Evolutionary conservation across 2,329 filamentous ascomycete genomes (phyloP).

Genomic region (Paraphoma sp.): DNA sequence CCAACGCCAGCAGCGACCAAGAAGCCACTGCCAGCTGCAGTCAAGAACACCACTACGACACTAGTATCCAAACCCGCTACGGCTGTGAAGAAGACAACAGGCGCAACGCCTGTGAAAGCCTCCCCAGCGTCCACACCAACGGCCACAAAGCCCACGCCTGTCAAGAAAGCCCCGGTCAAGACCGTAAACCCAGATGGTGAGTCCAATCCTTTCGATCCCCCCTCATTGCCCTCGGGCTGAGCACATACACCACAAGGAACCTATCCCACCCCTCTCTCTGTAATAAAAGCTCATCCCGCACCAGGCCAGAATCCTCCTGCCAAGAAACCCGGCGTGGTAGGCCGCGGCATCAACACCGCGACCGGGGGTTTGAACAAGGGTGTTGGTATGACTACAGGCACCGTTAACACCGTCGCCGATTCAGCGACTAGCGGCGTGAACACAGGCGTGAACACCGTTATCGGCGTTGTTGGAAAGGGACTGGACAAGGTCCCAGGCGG

Average conservation of each 20-base stretch:
- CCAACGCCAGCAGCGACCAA: constrained; percentile 10
- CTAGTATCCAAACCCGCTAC: constrained; percentile 18
- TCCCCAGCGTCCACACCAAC: constrained; percentile 5
- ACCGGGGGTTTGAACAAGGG: constrained; percentile 45
- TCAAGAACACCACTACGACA: constrained; percentile 20
- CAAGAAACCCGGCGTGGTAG: constrained; percentile 45
- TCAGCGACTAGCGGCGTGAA: constrained; percentile 47
- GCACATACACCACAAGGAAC: constrained; percentile 9
- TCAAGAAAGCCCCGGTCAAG: constrained; percentile 34
- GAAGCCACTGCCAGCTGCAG: constrained; percentile 7
- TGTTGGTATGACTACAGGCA: constrained; percentile 42
- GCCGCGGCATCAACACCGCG: constrained; percentile 41
- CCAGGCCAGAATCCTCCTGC: constrained; percentile 27
- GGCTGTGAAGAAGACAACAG: constrained; percentile 7
- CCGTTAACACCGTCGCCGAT: constrained; percentile 45
- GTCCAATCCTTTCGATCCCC: not conserved
- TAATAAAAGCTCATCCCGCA: constrained; percentile 34
- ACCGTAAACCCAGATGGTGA: constrained; percentile 29
- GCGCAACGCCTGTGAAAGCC: constrained; percentile 16
- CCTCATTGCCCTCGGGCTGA: constrained; percentile 17
- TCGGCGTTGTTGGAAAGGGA: constrained; percentile 47
- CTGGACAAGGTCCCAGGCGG: constrained; percentile 43
- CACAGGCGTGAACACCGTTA: constrained; percentile 45
- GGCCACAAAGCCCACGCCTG: constrained; percentile 22
- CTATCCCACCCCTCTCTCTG: constrained; percentile 34